Evolutionary conservation across 192 early-diverging fungal species (phyloP).

Genomic region (Mortierella hygrophila): DNA sequence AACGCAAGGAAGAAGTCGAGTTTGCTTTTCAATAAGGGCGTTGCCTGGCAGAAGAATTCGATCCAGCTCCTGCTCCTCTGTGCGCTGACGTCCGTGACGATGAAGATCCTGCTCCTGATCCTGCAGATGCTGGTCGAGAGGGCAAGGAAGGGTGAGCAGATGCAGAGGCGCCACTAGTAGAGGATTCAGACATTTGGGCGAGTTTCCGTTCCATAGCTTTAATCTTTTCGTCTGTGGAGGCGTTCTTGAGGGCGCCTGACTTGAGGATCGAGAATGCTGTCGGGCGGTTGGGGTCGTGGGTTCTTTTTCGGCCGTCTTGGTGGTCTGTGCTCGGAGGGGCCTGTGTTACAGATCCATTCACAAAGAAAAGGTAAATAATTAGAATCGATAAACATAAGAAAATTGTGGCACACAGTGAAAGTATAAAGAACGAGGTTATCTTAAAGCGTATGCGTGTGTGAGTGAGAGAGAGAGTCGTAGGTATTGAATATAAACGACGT

Average conservation of each 20-base stretch:
- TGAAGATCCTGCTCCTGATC: neutral
- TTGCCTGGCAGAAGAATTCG: neutral
- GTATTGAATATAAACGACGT: neutral
- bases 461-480: too few relatives aligned
- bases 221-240: slow-evolving; percentile 75
- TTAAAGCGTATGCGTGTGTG: too few relatives aligned
- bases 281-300: slow-evolving; percentile 53
- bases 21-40: neutral
- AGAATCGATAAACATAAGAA: too few relatives aligned
- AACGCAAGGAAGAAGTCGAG: neutral
- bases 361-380: neutral
- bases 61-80: slow-evolving; percentile 5
- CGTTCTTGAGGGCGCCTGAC: slow-evolving; percentile 62
- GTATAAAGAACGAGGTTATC: too few relatives aligned
- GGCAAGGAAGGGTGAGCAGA: slow-evolving; percentile 39
- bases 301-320: slow-evolving; percentile 43
- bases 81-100: neutral
- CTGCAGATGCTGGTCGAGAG: neutral
- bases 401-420: too few relatives aligned
- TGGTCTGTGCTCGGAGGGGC: slow-evolving; percentile 58
- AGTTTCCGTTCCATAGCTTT: slow-evolving; percentile 77
- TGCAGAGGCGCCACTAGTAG: neutral
- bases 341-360: slow-evolving; percentile 32
- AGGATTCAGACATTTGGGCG: slow-evolving; percentile 53
- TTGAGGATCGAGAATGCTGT: slow-evolving; percentile 60